phyloP scores from a whole-genome alignment of 2,329 filamentous ascomycete genomes.

The Emericellopsis cladophorae region DNA sequence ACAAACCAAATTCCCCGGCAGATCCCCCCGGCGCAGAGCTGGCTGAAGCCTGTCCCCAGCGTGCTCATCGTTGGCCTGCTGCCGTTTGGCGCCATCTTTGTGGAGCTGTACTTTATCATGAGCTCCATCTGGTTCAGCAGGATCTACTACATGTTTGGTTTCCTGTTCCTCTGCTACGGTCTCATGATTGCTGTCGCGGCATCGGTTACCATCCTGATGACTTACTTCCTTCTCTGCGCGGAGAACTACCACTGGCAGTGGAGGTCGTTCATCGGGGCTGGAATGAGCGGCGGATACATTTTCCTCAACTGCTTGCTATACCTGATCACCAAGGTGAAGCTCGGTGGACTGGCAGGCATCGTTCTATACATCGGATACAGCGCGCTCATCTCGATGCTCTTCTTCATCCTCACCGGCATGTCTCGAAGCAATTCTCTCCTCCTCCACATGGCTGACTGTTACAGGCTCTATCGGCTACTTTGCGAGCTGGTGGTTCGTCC shows the following conservation, averaged over 20 bases:
- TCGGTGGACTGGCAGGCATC: constrained; percentile 73
- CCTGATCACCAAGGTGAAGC: constrained; percentile 76
- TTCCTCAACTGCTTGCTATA: constrained; percentile 87
- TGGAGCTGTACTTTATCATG: constrained; percentile 99
- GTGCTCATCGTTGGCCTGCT: constrained; percentile 87
- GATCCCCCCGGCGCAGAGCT: constrained; percentile 74
- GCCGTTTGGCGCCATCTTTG: constrained; percentile 93
- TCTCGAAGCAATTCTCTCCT: constrained; percentile 7
- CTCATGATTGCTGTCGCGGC: constrained; percentile 95
- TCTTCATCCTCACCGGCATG: constrained; percentile 90
- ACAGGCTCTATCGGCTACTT: constrained; percentile 91
- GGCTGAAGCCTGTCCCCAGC: constrained; percentile 75
- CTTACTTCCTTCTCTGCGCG: constrained; percentile 90
- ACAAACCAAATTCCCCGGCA: constrained; percentile 98
- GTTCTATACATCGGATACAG: constrained; percentile 93
- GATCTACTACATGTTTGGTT: constrained; percentile 99
- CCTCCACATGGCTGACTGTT: not conserved
- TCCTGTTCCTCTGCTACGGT: constrained; percentile 93
- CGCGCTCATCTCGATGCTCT: constrained; percentile 74
- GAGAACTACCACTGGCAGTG: constrained; percentile 99
- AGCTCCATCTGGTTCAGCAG: constrained; percentile 97
- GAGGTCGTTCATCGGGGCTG: constrained; percentile 84
- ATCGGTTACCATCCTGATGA: constrained; percentile 82
- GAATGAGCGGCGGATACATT: constrained; percentile 82
- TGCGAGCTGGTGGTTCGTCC: constrained; percentile 85